These are phyloP conservation scores for Zizania latifolia DNA, from an alignment of 176 grass and related monocot genomes.

Conservation along the genomic window DNA sequence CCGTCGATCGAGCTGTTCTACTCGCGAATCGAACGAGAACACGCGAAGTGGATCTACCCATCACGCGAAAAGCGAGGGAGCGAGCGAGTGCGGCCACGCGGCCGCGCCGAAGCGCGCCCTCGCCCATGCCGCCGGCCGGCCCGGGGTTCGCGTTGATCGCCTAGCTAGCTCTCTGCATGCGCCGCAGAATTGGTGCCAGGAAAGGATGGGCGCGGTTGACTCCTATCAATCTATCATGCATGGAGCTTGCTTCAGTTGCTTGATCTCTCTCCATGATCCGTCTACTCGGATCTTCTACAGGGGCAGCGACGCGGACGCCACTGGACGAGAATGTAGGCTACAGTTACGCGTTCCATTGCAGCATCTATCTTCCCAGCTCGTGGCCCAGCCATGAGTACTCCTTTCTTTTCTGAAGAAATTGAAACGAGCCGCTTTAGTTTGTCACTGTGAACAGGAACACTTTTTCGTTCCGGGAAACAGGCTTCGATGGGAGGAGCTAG, in stretches of 20 bases:
- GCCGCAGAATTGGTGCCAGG: background rate
- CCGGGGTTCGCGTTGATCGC: background rate
- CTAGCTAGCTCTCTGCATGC: background rate
- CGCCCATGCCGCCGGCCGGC: background rate
- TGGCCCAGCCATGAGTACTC: background rate
- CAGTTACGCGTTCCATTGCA: background rate
- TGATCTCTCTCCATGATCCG: background rate
- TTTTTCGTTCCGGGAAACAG: slow-evolving; percentile 66
- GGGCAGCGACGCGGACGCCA: background rate
- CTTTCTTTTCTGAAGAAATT: background rate
- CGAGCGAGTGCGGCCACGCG: no score
- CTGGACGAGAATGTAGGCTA: background rate
- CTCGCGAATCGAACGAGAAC: no score
- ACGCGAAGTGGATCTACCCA: no score
- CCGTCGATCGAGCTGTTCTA: no score
- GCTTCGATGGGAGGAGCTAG: slow-evolving; percentile 37
- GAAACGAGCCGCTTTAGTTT: background rate
- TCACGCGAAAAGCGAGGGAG: background rate
- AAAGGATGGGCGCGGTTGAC: slow-evolving; percentile 21
- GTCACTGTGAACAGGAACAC: background rate
- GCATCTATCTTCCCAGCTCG: background rate
- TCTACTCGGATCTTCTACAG: slow-evolving; percentile 28
- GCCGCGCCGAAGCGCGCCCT: no score
- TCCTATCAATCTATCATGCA: background rate
- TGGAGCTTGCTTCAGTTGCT: background rate